Base-by-base conservation (phyloP, 306 rosid species). In the Quercus mongolica region DNA sequence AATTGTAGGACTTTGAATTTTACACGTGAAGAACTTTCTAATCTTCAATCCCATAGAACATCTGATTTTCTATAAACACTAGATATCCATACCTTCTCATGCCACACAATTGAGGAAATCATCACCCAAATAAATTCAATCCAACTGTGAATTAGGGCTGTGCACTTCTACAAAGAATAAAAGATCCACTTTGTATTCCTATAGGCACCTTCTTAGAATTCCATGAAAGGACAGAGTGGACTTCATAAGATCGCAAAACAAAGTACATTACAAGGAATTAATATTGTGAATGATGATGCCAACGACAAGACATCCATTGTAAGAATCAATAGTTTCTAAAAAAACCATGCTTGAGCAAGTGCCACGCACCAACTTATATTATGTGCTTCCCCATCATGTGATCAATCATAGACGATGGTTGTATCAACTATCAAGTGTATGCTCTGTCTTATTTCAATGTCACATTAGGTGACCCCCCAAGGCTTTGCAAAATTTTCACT, bases 391-490 rank as follows among this genome's bases (percentile, higher is more conserved):
- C 65, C 33, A 41, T 73, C 20, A 68, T 2, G 59, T 54, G 65
- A 62, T 71, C 80, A 68, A 58, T 79, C 75, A 55, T 23, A 52
- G 57, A 61, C 69, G 57, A 56, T 38, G 59, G 57, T 3, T 49
- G 69, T 2, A 71, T 23, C 49, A 57, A 77, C 46, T 41, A 41
- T n/a, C 49, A 57, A 77, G 51, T 21, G 58, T 58, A 76, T 67
- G 75, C 35, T 26, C 0, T 71, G 62, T 69, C 54, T 49, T 64
- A 25, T 25, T 67, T 62, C 56, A 38, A 31, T 14, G 10, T 19
- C 80, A 54, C 68, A 73, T 78, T 52, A 52, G 20, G 74, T 73
- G 51, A 84, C 62, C 73, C 76, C 76, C 67, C 84, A 79, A 76
- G 44, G 56, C 26, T 69, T 23, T 59, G 31, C 33, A 59, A 59